phyloP scores from a whole-genome alignment of 208 protist species.

The Trypanosoma cruzi region DNA sequence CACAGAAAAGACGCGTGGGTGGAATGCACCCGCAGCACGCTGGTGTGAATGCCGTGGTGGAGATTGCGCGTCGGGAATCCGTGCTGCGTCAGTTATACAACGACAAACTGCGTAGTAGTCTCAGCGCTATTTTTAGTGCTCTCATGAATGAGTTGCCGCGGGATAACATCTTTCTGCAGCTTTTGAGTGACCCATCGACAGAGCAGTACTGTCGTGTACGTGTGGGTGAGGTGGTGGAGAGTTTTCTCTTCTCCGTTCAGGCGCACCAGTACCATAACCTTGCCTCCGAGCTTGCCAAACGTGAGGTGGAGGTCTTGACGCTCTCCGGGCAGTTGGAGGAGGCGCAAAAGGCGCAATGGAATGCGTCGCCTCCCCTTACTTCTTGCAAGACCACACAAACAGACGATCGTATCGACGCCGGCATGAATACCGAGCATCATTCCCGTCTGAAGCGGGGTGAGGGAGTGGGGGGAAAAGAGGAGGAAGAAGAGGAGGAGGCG shows the following conservation, averaged over 20 bases:
- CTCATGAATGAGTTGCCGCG: conserved; percentile 58
- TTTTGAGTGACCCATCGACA: conserved; percentile 65
- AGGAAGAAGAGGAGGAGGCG: not conserved
- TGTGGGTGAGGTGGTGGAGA: conserved; percentile 76
- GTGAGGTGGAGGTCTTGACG: conserved; percentile 42
- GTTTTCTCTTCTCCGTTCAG: conserved; percentile 75
- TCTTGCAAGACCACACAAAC: conserved; percentile 29
- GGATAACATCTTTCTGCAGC: conserved; percentile 82
- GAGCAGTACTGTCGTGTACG: conserved; percentile 74
- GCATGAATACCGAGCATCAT: conserved; percentile 3
- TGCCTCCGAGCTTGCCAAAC: conserved; percentile 59
- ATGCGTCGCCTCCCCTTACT: conserved; percentile 1
- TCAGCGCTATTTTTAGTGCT: conserved; percentile 56
- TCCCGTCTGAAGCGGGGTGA: not conserved
- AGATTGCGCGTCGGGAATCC: conserved; percentile 33
- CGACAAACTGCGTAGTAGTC: conserved; percentile 67
- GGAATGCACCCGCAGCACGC: not conserved
- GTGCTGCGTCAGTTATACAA: conserved; percentile 61
- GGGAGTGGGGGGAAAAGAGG: not conserved
- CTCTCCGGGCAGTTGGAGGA: conserved; percentile 41
- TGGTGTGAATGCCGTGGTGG: conserved; percentile 29
- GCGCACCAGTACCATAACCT: conserved; percentile 79
- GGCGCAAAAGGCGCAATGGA: not conserved
- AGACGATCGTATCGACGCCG: conserved; percentile 7
- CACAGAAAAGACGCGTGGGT: not conserved